Conservation (phyloP, 2,329 filamentous ascomycete genomes). For the Blastomyces parvus region DNA sequence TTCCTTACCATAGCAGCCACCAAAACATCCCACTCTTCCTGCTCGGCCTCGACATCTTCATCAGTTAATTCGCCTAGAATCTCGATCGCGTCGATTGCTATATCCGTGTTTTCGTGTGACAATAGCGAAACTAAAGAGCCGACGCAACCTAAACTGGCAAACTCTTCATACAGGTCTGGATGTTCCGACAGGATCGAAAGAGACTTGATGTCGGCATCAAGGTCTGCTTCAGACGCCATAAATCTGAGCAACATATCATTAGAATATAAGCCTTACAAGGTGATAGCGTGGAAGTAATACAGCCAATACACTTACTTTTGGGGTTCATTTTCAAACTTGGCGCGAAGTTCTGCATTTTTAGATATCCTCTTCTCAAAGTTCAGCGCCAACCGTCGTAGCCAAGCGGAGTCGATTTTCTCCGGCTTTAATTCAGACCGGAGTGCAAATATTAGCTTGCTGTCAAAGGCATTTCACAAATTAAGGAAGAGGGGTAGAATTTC, state of each 20-base stretch:
- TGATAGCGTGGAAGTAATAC: not conserved
- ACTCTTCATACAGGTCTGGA: conserved; percentile 69
- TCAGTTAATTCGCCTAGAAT: conserved; percentile 86
- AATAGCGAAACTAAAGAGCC: conserved; percentile 69
- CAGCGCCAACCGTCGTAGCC: conserved; percentile 71
- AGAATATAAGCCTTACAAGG: conserved; percentile 12
- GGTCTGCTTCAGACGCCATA: conserved; percentile 75
- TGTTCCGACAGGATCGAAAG: conserved; percentile 83
- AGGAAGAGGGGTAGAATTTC: not conserved
- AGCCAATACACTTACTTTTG: conserved; percentile 46
- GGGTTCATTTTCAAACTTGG: conserved; percentile 71
- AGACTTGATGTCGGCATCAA: conserved; percentile 79
- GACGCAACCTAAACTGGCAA: conserved; percentile 63
- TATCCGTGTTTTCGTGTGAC: conserved; percentile 93
- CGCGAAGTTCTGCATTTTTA: conserved; percentile 81
- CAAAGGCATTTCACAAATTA: not conserved
- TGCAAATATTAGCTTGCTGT: not conserved
- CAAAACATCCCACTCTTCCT: conserved; percentile 69
- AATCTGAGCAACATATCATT: conserved; percentile 38
- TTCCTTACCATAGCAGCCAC: conserved; percentile 50
- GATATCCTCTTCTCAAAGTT: conserved; percentile 85
- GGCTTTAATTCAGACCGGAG: conserved; percentile 26
- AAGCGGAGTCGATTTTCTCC: conserved; percentile 72
- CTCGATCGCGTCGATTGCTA: conserved; percentile 83
- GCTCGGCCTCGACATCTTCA: conserved; percentile 75